Evolutionary conservation across 2,329 filamentous ascomycete genomes (phyloP).

Genomic region (Colletotrichum sp.): DNA sequence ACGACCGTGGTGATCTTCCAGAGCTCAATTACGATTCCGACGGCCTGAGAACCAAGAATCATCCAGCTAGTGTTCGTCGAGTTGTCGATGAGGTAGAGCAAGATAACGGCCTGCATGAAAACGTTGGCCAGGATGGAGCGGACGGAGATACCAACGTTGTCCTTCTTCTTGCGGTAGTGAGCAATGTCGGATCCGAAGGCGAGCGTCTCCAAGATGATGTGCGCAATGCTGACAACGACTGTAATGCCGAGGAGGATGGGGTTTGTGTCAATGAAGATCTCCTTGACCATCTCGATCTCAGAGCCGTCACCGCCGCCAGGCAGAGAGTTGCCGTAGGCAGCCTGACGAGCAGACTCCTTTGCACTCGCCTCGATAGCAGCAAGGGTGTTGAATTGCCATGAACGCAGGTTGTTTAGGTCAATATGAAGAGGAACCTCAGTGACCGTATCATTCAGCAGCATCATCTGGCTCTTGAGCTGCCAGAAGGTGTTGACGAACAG

Average conservation of each 20-base stretch:
- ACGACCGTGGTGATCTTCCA: slow-evolving; percentile 99
- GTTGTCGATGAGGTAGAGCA: slow-evolving; percentile 96
- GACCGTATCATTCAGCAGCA: slow-evolving; percentile 87
- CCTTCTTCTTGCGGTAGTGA: slow-evolving; percentile 99
- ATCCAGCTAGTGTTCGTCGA: slow-evolving; percentile 99
- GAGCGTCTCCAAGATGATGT: slow-evolving; percentile 94
- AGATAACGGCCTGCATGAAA: slow-evolving; percentile 95
- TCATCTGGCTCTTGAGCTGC: slow-evolving; percentile 94
- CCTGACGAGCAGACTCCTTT: slow-evolving; percentile 80
- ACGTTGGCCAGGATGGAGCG: slow-evolving; percentile 96
- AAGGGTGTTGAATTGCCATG: slow-evolving; percentile 91
- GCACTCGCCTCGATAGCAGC: slow-evolving; percentile 86
- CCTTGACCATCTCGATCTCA: slow-evolving; percentile 97
- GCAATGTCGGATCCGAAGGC: slow-evolving; percentile 98
- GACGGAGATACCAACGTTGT: slow-evolving; percentile 95
- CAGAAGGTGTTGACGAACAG: slow-evolving; percentile 96
- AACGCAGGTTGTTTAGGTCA: slow-evolving; percentile 78
- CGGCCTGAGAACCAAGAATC: slow-evolving; percentile 92
- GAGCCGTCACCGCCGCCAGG: slow-evolving; percentile 85
- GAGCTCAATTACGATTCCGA: slow-evolving; percentile 72
- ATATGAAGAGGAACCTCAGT: slow-evolving; percentile 82
- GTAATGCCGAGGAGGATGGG: slow-evolving; percentile 88
- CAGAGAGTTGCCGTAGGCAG: slow-evolving; percentile 73
- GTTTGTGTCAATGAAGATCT: slow-evolving; percentile 92
- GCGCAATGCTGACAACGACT: slow-evolving; percentile 81